phyloP scores from a whole-genome alignment of 2,329 filamentous ascomycete genomes.

The Colletotrichum spaethianum region DNA sequence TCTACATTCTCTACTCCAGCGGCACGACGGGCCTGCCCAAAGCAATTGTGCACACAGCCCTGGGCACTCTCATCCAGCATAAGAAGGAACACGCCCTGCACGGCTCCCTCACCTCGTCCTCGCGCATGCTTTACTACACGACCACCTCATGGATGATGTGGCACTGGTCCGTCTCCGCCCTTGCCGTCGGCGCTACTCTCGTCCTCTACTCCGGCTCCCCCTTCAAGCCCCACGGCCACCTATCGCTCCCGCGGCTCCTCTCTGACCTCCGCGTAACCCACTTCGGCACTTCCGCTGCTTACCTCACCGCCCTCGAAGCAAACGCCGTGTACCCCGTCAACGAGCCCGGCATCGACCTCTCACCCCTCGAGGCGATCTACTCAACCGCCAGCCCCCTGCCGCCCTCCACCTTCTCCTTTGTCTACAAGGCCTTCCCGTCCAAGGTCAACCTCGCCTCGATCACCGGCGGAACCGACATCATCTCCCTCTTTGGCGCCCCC shows the following conservation, averaged over 20 bases:
- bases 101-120: conserved; percentile 80
- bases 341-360: conserved; percentile 70
- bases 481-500: conserved; percentile 92
- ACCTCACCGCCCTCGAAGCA: conserved; percentile 91
- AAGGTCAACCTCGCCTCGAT: conserved; percentile 92
- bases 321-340: conserved; percentile 74
- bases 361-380: conserved; percentile 85
- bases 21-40: conserved; percentile 92
- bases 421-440: conserved; percentile 86
- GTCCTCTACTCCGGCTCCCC: conserved; percentile 95
- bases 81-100: conserved; percentile 97
- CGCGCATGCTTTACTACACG: conserved; percentile 92
- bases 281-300: conserved; percentile 95
- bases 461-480: conserved; percentile 96
- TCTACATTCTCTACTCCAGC: conserved; percentile 94
- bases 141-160: conserved; percentile 99
- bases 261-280: conserved; percentile 88
- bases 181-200: conserved; percentile 86
- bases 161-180: conserved; percentile 93
- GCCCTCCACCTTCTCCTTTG: conserved; percentile 91
- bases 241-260: conserved; percentile 87
- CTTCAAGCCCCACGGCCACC: conserved; percentile 83
- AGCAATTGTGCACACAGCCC: conserved; percentile 92
- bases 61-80: conserved; percentile 93
- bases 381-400: conserved; percentile 94